Conservation (phyloP, 129 eudicot species). For the Helichrysum umbraculigerum region DNA sequence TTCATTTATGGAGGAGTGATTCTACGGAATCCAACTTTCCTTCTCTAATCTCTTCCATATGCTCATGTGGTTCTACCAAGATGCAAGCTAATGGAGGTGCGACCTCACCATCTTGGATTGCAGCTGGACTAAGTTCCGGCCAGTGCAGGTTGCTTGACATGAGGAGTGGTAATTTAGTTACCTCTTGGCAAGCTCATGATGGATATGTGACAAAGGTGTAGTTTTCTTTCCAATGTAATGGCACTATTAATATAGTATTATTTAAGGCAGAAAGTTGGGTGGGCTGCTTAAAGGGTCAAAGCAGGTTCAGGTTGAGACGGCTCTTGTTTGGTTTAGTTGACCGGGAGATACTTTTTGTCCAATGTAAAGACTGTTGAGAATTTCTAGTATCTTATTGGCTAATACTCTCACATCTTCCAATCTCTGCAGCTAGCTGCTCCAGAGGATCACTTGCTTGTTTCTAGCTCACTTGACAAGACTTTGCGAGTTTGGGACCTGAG, state of each 20-base stretch:
- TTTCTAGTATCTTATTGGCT: background rate
- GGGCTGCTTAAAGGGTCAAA: too few species aligned
- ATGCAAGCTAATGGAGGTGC: slow-evolving; percentile 45
- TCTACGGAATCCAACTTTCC: slow-evolving; percentile 66
- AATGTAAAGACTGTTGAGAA: background rate
- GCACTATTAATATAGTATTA: background rate
- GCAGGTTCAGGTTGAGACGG: background rate
- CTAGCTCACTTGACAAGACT: slow-evolving; percentile 93
- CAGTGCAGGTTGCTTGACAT: slow-evolving; percentile 79
- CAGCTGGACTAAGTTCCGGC: slow-evolving; percentile 87
- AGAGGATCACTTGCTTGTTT: slow-evolving; percentile 78
- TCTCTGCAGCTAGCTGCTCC: slow-evolving; percentile 89
- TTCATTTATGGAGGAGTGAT: slow-evolving; percentile 93
- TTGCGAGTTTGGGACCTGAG: slow-evolving; percentile 93
- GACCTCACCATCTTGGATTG: slow-evolving; percentile 79
- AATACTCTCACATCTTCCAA: background rate
- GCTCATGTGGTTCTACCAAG: slow-evolving; percentile 64
- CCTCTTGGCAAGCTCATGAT: slow-evolving; percentile 98
- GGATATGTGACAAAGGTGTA: slow-evolving; percentile 96
- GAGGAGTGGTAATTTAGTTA: slow-evolving; percentile 83
- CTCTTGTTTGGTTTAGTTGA: background rate
- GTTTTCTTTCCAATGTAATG: background rate
- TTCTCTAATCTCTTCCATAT: slow-evolving; percentile 79
- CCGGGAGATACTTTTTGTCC: background rate
- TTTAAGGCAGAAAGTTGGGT: background rate